Conservation (phyloP, 371 early-diverging fungal genomes). For the Chytridiales sp. region DNA sequence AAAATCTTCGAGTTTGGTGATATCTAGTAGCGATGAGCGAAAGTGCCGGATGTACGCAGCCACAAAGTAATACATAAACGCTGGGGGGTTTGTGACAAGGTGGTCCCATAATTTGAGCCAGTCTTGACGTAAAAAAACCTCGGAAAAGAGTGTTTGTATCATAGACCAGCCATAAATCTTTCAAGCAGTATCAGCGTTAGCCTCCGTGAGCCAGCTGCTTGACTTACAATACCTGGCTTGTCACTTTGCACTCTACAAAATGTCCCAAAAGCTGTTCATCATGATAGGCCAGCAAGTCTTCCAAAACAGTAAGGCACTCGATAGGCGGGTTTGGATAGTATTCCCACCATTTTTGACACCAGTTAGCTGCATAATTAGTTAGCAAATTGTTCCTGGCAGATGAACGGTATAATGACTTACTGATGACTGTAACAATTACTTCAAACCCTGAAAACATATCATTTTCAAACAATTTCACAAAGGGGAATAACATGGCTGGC, state of each 20-base stretch:
- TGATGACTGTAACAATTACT: constrained; percentile 44
- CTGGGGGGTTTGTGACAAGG: constrained; percentile 44
- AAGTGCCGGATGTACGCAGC: constrained; percentile 42
- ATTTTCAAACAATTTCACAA: constrained; percentile 45
- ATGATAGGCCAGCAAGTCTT: constrained; percentile 47
- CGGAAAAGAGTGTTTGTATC: constrained; percentile 48
- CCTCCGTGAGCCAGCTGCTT: too few relatives aligned
- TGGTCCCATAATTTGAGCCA: constrained; percentile 58
- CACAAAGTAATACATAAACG: constrained; percentile 46
- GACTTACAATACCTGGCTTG: constrained; percentile 47
- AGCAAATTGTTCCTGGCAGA: not conserved
- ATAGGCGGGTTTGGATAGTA: constrained; percentile 60
- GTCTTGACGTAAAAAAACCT: constrained; percentile 35
- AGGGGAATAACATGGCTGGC: constrained; percentile 54
- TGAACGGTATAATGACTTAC: constrained; percentile 28
- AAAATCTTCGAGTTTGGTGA: constrained; percentile 37
- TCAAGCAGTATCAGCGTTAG: constrained; percentile 4
- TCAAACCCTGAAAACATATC: constrained; percentile 56
- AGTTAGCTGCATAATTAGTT: constrained; percentile 39
- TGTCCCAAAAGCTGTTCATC: constrained; percentile 50
- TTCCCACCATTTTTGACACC: constrained; percentile 68
- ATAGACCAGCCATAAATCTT: constrained; percentile 52
- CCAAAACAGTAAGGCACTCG: constrained; percentile 47
- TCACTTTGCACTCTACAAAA: constrained; percentile 45
- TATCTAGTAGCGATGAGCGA: constrained; percentile 34